A percentile compares a stretch with the other conserved stretches of the same genome.
Conservation (phyloP, 2,329 filamentous ascomycete genomes). For the Ilyonectria sp. region DNA sequence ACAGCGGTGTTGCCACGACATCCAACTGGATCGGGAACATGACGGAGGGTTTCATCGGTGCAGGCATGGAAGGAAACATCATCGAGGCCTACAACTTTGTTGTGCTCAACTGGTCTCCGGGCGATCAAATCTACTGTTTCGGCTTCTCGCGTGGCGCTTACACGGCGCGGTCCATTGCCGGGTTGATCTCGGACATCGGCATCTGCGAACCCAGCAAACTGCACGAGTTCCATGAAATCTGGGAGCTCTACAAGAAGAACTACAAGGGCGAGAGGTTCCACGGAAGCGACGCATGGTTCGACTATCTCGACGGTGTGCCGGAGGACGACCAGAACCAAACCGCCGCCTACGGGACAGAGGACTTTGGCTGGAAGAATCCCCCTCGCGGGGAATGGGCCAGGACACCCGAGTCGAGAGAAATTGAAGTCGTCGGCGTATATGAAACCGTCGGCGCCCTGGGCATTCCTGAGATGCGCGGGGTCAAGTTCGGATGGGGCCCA, state of each 20-base stretch:
- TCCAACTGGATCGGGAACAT: conserved; percentile 21
- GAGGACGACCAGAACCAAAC: conserved; percentile 31
- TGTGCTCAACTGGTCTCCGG: conserved; percentile 52
- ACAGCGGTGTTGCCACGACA: conserved; percentile 52
- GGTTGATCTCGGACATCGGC: conserved; percentile 48
- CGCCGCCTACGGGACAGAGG: background rate
- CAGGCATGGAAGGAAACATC: conserved; percentile 51
- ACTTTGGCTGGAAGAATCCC: conserved; percentile 34
- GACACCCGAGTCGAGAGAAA: conserved; percentile 39
- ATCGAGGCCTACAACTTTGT: conserved; percentile 56
- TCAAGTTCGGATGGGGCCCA: conserved; percentile 35
- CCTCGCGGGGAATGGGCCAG: conserved; percentile 39
- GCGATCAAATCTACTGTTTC: conserved; percentile 53
- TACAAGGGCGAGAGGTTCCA: conserved; percentile 31
- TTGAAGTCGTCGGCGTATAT: conserved; percentile 45
- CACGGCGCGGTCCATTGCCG: conserved; percentile 54
- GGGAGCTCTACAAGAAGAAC: conserved; percentile 45
- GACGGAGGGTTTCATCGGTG: conserved; percentile 41
- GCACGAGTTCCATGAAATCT: conserved; percentile 47
- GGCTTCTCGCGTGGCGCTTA: conserved; percentile 57
- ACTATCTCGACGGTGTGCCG: conserved; percentile 43
- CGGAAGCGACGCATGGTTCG: conserved; percentile 41
- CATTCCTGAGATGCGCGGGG: conserved; percentile 44
- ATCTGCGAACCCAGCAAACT: conserved; percentile 45
- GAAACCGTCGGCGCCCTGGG: conserved; percentile 47